Evolutionary conservation across 306 rosid genomes (phyloP).

Genomic region (Trichosanthes cucumerina): DNA sequence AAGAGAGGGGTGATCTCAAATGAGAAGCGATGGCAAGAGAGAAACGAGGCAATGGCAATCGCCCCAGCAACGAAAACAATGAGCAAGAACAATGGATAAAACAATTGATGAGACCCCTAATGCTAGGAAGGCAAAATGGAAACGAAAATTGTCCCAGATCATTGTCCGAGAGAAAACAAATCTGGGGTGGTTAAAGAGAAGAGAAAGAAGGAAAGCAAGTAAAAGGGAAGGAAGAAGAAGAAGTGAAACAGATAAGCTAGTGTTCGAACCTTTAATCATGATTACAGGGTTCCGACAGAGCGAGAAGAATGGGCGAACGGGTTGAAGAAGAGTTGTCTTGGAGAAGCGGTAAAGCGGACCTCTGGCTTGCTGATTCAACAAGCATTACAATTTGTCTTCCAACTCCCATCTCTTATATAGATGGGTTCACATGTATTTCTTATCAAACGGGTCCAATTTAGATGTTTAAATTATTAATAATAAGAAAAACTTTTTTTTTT

Average conservation of each 20-base stretch:
- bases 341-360: constrained; percentile 42
- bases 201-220: neutral
- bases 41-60: neutral
- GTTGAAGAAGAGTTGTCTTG: constrained; percentile 46
- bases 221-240: constrained; percentile 5
- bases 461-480: neutral
- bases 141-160: neutral
- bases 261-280: constrained; percentile 66
- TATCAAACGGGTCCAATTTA: neutral
- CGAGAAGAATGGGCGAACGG: constrained; percentile 25
- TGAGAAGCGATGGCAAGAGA: neutral
- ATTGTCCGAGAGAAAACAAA: neutral
- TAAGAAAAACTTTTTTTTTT: too few relatives aligned
- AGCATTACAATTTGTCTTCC: neutral
- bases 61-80: neutral
- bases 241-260: constrained; percentile 8
- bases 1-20: neutral
- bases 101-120: neutral
- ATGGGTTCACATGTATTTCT: neutral
- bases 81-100: neutral
- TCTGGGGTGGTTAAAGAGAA: neutral
- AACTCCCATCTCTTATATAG: neutral
- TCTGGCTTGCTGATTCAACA: constrained; percentile 10
- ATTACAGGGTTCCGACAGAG: constrained; percentile 12
- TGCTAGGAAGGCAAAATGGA: neutral